Base-by-base conservation (phyloP, 352 stramenopile species). In the Phytopythium vexans region DNA sequence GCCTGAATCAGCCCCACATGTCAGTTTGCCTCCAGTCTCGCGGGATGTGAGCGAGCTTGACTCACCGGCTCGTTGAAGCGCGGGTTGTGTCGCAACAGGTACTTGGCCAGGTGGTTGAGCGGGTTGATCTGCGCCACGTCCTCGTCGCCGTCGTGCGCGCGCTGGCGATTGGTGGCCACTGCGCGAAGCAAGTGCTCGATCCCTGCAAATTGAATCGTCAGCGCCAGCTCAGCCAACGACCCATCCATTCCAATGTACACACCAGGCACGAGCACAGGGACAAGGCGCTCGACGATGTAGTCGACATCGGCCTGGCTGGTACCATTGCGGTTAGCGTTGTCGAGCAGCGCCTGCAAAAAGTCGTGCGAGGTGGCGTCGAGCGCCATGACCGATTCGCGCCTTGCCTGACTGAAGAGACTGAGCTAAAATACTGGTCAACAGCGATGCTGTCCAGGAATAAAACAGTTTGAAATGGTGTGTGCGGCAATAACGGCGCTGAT, bases 1-100 rank as follows among this genome's bases (percentile, higher is more conserved):
- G 54, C 66, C 72, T 83, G 57, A 21, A 21, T 7, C 16, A 34
- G 11, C 1, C 9, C n/a, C 41, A 35, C 1, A 34, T 27, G 2
- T 15, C 2, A 47, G 16, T 27, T 11, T 27, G 21, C 21, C 21
- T 27, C 21, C 21, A 27, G 21, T 27, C 21, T 27, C 21, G 1
- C 1, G 21, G 21, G 21, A 27, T 27, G 21, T 27, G 21, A n/a
- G n/a, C n/a, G n/a, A n/a, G 21, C 21, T 27, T 27, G 21, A 68
- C 77, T 6, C 61, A 89, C 82, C 14, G 65, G 64, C 42, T 87
- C 58, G 3, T 49, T 52, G 41, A 87, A 68, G 16, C 66, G 63
- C n/a, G 77, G 74, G 43, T 92, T 92, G 32, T 85, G 72, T 11
- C 82, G 74, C 38, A 86, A 59, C 35, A 92, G 61, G 57, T 76